These are phyloP conservation scores for Arabidopsis arenosa DNA, from an alignment of 345 rosid species.

Conservation along the genomic window DNA sequence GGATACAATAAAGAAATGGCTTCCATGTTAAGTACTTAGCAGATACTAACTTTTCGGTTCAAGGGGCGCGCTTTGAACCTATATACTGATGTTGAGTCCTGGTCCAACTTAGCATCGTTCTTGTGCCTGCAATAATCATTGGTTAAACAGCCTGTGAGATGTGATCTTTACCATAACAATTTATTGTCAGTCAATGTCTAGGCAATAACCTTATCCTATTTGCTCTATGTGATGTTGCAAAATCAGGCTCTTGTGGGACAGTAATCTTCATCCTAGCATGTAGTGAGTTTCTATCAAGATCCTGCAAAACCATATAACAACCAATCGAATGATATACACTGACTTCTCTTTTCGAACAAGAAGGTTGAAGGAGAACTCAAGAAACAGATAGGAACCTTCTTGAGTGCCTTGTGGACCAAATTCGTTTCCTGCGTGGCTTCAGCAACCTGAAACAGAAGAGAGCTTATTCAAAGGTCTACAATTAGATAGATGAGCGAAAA, in stretches of 20 bases:
- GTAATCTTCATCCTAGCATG: slow-evolving; percentile 64
- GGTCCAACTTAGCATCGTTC: slow-evolving; percentile 50
- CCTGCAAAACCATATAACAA: slow-evolving; percentile 54
- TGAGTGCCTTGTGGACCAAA: slow-evolving; percentile 82
- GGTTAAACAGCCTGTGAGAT: slow-evolving; percentile 16
- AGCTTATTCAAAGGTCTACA: slow-evolving; percentile 15
- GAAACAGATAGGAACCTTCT: slow-evolving; percentile 55
- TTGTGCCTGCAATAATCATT: slow-evolving; percentile 67
- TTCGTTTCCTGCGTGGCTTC: slow-evolving; percentile 59
- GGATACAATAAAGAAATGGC: slow-evolving; percentile 11
- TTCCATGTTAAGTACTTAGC: slow-evolving; percentile 4
- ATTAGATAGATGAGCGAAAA: not conserved
- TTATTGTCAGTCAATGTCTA: slow-evolving; percentile 20
- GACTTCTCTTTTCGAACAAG: not conserved
- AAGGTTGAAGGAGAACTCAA: slow-evolving; percentile 15
- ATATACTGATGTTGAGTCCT: slow-evolving; percentile 44
- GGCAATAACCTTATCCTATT: slow-evolving; percentile 67
- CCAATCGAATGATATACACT: not conserved
- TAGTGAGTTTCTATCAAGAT: slow-evolving; percentile 51
- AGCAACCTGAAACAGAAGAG: slow-evolving; percentile 56
- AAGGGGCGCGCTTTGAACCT: slow-evolving; percentile 94
- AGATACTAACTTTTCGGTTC: slow-evolving; percentile 83
- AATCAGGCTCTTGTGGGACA: slow-evolving; percentile 88
- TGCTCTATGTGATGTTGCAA: slow-evolving; percentile 86
- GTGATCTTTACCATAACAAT: not conserved